Conservation (phyloP, 768 basidiomycete species). For the Boletellus ananiceps region DNA sequence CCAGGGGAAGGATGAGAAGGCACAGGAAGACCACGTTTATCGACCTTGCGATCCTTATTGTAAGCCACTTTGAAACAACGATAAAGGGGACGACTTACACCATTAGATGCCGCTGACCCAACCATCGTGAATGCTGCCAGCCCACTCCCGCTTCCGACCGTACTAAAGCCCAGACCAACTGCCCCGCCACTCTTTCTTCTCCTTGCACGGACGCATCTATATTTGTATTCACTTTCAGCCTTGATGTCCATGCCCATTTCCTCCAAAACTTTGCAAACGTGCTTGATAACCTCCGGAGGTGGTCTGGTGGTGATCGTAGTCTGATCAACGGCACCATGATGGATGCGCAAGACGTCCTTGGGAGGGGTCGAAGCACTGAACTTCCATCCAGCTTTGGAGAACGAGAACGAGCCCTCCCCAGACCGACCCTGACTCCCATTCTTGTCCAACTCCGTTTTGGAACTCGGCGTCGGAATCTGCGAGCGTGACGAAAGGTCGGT, state of each 20-base stretch:
- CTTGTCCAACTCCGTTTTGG: conserved; percentile 21
- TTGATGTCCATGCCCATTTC: conserved; percentile 90
- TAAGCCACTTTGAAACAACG: conserved; percentile 7
- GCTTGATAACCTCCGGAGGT: conserved; percentile 85
- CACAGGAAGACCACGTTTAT: conserved; percentile 82
- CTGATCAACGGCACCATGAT: conserved; percentile 91
- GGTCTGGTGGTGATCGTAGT: conserved; percentile 79
- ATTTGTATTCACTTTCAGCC: conserved; percentile 87
- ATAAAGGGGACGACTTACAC: conserved; percentile 49
- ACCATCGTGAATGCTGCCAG: conserved; percentile 74
- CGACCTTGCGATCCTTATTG: conserved; percentile 49
- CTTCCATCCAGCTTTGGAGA: conserved; percentile 36
- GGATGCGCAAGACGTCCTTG: conserved; percentile 64
- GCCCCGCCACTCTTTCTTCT: conserved; percentile 50
- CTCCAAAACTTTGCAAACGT: conserved; percentile 73
- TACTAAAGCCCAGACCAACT: conserved; percentile 42
- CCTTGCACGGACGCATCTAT: conserved; percentile 78
- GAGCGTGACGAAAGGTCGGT: conserved; percentile 26
- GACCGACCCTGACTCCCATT: conserved; percentile 21
- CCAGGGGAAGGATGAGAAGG: conserved; percentile 70
- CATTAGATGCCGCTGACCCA: conserved; percentile 80
- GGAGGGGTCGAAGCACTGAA: conserved; percentile 29
- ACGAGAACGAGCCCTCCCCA: conserved; percentile 33
- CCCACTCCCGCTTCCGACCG: conserved; percentile 37
- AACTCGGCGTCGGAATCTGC: conserved; percentile 27